Conservation (phyloP, 192 early-diverging fungal species). For the Lobosporangium transversale region DNA sequence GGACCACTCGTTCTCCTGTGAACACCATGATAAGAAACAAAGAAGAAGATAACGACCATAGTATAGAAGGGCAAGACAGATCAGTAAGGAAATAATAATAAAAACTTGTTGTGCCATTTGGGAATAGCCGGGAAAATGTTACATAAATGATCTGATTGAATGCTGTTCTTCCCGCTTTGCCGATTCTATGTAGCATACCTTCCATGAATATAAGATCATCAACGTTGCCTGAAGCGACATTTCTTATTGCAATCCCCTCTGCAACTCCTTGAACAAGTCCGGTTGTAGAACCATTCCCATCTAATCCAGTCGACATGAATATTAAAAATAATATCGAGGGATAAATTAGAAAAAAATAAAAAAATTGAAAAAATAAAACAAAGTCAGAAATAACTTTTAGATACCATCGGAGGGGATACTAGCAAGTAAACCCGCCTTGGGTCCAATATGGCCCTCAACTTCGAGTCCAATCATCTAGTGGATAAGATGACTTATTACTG, state of each 20-base stretch:
- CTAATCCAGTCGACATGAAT: no score
- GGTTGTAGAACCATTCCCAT: background rate
- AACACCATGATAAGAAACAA: no score
- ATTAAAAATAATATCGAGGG: no score
- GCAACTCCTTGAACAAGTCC: constrained; percentile 11
- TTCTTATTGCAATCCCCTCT: constrained; percentile 16
- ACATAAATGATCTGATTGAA: background rate
- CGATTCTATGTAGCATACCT: constrained; percentile 14
- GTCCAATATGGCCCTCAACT: background rate
- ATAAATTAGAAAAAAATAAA: no score
- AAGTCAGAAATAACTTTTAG: background rate
- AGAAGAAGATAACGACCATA: background rate
- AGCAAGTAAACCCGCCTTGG: background rate
- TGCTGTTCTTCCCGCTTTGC: background rate
- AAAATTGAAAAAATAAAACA: background rate
- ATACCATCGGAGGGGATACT: background rate
- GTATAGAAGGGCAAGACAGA: background rate
- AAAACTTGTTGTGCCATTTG: no score
- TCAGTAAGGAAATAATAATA: background rate
- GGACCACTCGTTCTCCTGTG: constrained; percentile 37
- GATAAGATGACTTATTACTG: background rate
- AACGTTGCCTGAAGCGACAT: constrained; percentile 27
- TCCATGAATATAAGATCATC: constrained; percentile 45
- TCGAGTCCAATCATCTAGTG: background rate
- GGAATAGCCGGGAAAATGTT: no score